Conservation (phyloP, 2,329 filamentous ascomycete genomes). For the Lasiodiplodia citricola region DNA sequence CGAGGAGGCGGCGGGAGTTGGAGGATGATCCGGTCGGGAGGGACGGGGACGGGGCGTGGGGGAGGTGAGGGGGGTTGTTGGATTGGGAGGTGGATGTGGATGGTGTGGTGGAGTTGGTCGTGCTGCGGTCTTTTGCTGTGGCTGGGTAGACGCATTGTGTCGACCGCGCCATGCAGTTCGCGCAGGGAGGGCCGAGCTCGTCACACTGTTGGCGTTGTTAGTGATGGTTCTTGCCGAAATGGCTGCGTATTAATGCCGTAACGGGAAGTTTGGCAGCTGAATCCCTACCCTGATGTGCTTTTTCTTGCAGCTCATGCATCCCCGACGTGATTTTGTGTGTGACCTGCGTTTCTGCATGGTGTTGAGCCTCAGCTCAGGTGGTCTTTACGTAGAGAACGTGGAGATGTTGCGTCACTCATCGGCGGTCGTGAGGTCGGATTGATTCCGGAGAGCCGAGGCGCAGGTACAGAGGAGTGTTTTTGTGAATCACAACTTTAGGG, state of each 20-base stretch:
- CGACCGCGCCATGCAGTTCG: slow-evolving; percentile 40
- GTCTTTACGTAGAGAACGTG: background rate
- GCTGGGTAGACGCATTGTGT: background rate
- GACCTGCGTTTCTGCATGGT: slow-evolving; percentile 37
- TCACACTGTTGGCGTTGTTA: slow-evolving; percentile 38
- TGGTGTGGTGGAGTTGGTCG: background rate
- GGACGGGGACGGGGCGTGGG: background rate
- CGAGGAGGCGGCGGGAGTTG: slow-evolving; percentile 38
- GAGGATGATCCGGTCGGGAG: background rate
- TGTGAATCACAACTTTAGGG: background rate
- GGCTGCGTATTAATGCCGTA: too few relatives aligned
- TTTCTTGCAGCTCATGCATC: slow-evolving; percentile 49
- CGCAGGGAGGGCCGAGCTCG: slow-evolving; percentile 45
- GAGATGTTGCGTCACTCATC: background rate
- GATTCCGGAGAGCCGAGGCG: background rate
- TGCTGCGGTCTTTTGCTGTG: background rate
- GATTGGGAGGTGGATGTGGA: too few relatives aligned
- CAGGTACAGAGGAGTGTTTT: background rate
- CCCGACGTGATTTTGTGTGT: slow-evolving; percentile 51
- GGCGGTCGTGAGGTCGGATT: background rate
- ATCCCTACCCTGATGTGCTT: slow-evolving; percentile 47
- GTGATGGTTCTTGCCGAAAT: background rate
- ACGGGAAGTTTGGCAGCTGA: background rate
- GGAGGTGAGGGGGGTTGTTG: background rate
- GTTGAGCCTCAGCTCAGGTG: background rate